Evolutionary conservation across 2,329 filamentous ascomycete genomes (phyloP).

Genomic region (Rhytidhysteron rufulum): DNA sequence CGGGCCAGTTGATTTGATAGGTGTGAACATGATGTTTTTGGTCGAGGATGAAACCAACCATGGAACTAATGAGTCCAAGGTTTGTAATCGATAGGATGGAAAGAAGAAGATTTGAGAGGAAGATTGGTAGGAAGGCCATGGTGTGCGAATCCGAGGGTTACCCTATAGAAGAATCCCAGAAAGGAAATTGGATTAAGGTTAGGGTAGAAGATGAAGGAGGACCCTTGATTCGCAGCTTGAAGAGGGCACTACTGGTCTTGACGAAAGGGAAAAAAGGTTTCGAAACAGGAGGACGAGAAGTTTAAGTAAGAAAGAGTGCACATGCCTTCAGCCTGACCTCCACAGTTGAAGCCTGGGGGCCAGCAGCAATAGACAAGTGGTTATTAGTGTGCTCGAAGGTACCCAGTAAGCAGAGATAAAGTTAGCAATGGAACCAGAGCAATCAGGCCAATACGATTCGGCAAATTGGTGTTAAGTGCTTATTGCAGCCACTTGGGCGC

Average conservation of each 20-base stretch:
- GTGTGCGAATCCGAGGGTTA: not conserved
- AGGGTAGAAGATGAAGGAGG: not conserved
- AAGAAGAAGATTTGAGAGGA: conserved; percentile 19
- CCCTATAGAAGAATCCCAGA: not conserved
- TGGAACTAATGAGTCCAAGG: conserved; percentile 26
- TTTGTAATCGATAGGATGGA: conserved; percentile 27
- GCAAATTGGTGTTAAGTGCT: not conserved
- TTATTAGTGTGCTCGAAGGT: not conserved
- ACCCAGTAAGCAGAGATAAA: not conserved
- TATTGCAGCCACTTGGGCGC: not conserved
- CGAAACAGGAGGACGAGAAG: not conserved
- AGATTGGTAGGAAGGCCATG: conserved; percentile 17
- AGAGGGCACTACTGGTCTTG: not conserved
- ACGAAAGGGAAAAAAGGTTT: not conserved
- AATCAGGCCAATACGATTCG: not conserved
- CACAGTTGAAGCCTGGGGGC: not conserved
- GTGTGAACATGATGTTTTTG: conserved; percentile 23
- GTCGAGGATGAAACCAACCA: conserved; percentile 28
- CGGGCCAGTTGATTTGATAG: conserved; percentile 22
- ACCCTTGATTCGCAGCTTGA: not conserved
- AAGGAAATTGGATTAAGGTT: not conserved
- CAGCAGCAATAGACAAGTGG: too few relatives aligned
- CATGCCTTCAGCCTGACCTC: not conserved
- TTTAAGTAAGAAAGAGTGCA: not conserved
- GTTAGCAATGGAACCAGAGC: not conserved